A percentile compares a stretch with the other conserved stretches of the same genome.
These are phyloP conservation scores for Geosmithia morbida DNA, from an alignment of 2,329 filamentous ascomycete genomes.

Conservation along the genomic window DNA sequence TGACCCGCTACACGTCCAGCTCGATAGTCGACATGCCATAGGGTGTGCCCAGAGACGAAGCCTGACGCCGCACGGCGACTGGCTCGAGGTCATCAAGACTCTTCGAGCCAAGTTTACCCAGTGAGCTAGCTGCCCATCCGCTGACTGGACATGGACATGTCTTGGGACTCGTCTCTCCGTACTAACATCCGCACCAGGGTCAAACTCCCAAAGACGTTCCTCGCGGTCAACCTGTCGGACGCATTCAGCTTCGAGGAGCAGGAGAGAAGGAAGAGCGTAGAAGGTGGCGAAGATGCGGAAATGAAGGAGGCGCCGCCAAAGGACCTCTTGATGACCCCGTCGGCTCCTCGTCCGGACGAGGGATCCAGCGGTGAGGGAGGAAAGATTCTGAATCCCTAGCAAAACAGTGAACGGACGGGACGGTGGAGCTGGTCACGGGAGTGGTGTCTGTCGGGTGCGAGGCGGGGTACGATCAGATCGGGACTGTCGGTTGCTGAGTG, in stretches of 20 bases:
- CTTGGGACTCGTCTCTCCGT: too few relatives aligned
- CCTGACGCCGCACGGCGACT: slow-evolving; percentile 81
- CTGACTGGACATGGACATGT: too few relatives aligned
- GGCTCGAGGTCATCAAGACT: slow-evolving; percentile 95
- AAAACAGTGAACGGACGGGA: too few relatives aligned
- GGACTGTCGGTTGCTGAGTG: too few relatives aligned
- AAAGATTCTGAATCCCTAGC: slow-evolving; percentile 8
- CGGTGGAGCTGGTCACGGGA: too few relatives aligned
- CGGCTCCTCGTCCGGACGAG: slow-evolving; percentile 1
- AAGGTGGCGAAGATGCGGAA: slow-evolving; percentile 27
- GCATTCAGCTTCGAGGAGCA: slow-evolving; percentile 45
- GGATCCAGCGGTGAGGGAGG: slow-evolving; percentile 2
- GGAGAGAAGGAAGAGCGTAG: slow-evolving; percentile 30
- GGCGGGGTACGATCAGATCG: too few relatives aligned
- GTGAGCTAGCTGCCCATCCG: too few relatives aligned
- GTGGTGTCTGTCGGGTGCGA: too few relatives aligned
- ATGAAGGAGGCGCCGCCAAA: slow-evolving; percentile 24
- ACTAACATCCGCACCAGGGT: slow-evolving; percentile 27
- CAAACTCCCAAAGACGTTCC: slow-evolving; percentile 51
- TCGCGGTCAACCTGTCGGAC: slow-evolving; percentile 49
- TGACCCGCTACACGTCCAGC: slow-evolving; percentile 88
- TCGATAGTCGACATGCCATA: slow-evolving; percentile 93
- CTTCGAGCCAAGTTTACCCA: slow-evolving; percentile 89
- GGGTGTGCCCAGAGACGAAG: slow-evolving; percentile 83
- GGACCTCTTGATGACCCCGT: slow-evolving; percentile 9